Evolutionary conservation across 768 basidiomycete genomes (phyloP), one percentile per base, ranked within the genome.

Genomic region (Tulasnella sp.): DNA sequence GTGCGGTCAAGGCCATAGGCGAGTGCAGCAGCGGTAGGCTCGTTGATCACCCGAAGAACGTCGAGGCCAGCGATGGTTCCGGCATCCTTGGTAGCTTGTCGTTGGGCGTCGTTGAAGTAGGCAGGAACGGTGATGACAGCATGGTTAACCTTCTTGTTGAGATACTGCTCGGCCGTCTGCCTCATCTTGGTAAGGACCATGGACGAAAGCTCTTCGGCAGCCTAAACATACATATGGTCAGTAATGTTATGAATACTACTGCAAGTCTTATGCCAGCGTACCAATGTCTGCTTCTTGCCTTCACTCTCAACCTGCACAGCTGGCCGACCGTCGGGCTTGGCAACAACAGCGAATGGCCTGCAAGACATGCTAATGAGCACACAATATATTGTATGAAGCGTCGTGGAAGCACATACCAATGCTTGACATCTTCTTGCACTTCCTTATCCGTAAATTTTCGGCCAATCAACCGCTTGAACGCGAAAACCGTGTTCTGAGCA

Each of bases 61-160:
- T 98, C 91, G 17, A 98, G 82, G 69, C 96, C 96, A 19, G 96
- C 94, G 66, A 98, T 97, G 70, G 91, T 86, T 69, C 96, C 96
- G 55, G 96, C 93, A 63, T 97, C 85, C 75, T 97, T 96, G 44
- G 96, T 99, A 3, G 96, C 96, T 77, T 98, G 95, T 62, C 96
- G 86, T 73, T 99, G 96, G 19, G 96, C 94, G 70, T 99, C 96
- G 72, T 99, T 99, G 82, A 98, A 99, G 76, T 97, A 97, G 0
- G 95, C 94, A 0, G 95, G 96, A 29, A 97, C 95, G 13, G 94
- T 97, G 68, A 98, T 77, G 67, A 98, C 94, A 26, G 87, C 93
- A 76, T 78, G 94, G 87, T 87, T 94, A 76, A 97, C 82, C 65
- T 83, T 84, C 75, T 94, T 94, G 74, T 91, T 92, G 44, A 97